Percentiles rank a stretch among this genome's conserved stretches.
Evolutionary conservation across 768 basidiomycete genomes (phyloP).

Genomic region (Cystofilobasidium capitatum): DNA sequence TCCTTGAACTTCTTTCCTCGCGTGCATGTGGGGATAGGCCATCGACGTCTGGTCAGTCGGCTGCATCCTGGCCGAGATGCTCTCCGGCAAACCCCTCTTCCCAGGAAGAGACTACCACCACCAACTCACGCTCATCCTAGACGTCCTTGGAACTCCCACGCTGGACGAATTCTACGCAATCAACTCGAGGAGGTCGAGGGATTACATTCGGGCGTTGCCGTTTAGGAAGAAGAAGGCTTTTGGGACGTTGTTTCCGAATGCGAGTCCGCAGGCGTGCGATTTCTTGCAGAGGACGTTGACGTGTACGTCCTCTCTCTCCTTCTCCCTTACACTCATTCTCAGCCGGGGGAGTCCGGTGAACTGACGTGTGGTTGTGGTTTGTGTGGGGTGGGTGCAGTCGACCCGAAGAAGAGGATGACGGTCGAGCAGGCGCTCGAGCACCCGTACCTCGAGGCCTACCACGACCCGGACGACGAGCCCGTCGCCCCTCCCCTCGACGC

Average conservation of each 20-base stretch:
- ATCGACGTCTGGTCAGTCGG: constrained; percentile 48
- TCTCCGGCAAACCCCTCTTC: constrained; percentile 82
- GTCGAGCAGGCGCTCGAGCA: constrained; percentile 79
- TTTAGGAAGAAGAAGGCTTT: constrained; percentile 74
- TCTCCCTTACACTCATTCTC: background rate
- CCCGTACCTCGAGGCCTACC: constrained; percentile 66
- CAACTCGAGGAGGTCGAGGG: constrained; percentile 55
- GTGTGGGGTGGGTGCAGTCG: constrained; percentile 33
- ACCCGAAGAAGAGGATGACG: constrained; percentile 73
- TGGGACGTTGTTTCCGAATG: constrained; percentile 58
- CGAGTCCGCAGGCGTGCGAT: constrained; percentile 47
- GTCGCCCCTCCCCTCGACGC: constrained; percentile 86
- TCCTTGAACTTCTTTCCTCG: background rate
- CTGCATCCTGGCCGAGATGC: constrained; percentile 82
- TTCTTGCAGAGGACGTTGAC: constrained; percentile 52
- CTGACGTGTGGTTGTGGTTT: background rate
- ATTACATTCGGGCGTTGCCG: constrained; percentile 51
- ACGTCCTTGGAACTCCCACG: constrained; percentile 63
- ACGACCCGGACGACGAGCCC: constrained; percentile 77
- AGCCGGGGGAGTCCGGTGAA: background rate
- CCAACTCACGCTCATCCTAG: constrained; percentile 83
- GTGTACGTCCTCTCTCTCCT: constrained; percentile 45
- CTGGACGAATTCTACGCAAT: constrained; percentile 94
- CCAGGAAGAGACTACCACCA: constrained; percentile 92
- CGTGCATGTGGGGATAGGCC: constrained; percentile 29